Percentiles rank a stretch among this genome's conserved stretches.
Evolutionary conservation across 2,329 filamentous ascomycete species (phyloP).

Genomic region (Pyricularia grisea): DNA sequence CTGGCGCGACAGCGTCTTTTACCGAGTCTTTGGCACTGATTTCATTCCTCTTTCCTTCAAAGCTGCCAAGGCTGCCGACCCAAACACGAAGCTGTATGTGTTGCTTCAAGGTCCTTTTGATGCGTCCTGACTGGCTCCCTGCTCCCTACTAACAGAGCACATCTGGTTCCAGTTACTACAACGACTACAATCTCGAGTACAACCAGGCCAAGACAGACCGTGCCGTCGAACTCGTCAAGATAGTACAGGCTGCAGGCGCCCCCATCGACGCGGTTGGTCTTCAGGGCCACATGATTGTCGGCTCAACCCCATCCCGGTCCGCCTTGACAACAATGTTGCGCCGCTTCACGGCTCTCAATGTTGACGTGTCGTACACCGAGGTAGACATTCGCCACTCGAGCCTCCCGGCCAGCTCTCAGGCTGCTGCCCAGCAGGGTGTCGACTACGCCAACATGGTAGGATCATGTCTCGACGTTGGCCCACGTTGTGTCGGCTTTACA

Average conservation of each 20-base stretch:
- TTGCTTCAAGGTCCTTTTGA: neutral
- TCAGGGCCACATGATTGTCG: conserved; percentile 40
- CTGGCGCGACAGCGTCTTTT: conserved; percentile 32
- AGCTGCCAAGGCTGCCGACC: conserved; percentile 31
- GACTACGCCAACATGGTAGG: conserved; percentile 33
- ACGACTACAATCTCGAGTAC: conserved; percentile 41
- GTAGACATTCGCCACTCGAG: conserved; percentile 36
- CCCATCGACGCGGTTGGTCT: conserved; percentile 43
- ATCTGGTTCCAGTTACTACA: conserved; percentile 27
- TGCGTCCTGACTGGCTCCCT: neutral
- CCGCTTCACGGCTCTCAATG: conserved; percentile 28
- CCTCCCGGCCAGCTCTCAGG: conserved; percentile 32
- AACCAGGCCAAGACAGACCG: conserved; percentile 20
- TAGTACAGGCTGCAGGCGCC: conserved; percentile 21
- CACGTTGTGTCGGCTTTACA: conserved; percentile 30
- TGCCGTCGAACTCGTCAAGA: conserved; percentile 21
- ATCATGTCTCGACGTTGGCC: conserved; percentile 24
- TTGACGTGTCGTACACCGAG: conserved; percentile 43
- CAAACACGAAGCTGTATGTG: conserved; percentile 30
- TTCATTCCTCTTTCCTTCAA: conserved; percentile 40
- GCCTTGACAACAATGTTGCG: conserved; percentile 26
- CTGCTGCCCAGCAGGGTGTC: conserved; percentile 32
- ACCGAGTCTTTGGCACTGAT: conserved; percentile 30
- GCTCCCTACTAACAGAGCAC: neutral
- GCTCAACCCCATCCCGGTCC: conserved; percentile 26